These are phyloP conservation scores for Mycosphaerelloides madeirae DNA, from an alignment of 2,329 filamentous ascomycete species.

Conservation along the genomic window DNA sequence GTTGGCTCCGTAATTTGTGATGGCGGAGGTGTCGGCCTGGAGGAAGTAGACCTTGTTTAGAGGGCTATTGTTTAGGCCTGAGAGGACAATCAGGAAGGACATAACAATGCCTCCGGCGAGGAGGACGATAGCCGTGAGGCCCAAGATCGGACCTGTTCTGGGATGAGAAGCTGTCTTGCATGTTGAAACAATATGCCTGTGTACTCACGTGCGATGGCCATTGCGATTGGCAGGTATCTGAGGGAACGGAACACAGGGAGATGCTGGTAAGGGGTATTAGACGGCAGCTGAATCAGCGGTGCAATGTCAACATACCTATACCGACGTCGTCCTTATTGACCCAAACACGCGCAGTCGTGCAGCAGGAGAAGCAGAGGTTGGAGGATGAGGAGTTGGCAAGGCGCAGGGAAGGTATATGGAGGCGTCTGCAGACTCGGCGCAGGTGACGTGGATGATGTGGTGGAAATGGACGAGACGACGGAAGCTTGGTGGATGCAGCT, in stretches of 20 bases:
- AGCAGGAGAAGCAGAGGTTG: too few species aligned
- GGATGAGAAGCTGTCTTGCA: neutral
- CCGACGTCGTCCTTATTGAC: too few species aligned
- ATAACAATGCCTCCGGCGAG: constrained; percentile 59
- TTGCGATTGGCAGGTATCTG: constrained; percentile 7
- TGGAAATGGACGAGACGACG: too few species aligned
- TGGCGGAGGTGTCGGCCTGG: constrained; percentile 67
- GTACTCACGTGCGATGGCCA: constrained; percentile 20
- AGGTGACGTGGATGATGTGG: too few species aligned
- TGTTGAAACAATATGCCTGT: neutral
- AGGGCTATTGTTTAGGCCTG: constrained; percentile 53
- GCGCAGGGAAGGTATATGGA: too few species aligned
- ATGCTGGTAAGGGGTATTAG: constrained; percentile 4
- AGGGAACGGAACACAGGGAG: constrained; percentile 1
- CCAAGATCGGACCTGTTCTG: constrained; percentile 51
- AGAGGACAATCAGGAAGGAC: constrained; percentile 62
- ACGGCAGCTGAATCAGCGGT: neutral
- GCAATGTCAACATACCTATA: neutral
- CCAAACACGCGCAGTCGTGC: too few species aligned
- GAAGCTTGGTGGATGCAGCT: too few species aligned
- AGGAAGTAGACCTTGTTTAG: constrained; percentile 82
- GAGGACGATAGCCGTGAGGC: constrained; percentile 56
- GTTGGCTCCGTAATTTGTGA: constrained; percentile 58
- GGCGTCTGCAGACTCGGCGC: too few species aligned
- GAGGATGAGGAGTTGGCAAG: too few species aligned